Percentiles rank a stretch among this genome's conserved stretches.
Evolutionary conservation across 345 rosid genomes (phyloP).

Genomic region (Aquilaria malaccensis): DNA sequence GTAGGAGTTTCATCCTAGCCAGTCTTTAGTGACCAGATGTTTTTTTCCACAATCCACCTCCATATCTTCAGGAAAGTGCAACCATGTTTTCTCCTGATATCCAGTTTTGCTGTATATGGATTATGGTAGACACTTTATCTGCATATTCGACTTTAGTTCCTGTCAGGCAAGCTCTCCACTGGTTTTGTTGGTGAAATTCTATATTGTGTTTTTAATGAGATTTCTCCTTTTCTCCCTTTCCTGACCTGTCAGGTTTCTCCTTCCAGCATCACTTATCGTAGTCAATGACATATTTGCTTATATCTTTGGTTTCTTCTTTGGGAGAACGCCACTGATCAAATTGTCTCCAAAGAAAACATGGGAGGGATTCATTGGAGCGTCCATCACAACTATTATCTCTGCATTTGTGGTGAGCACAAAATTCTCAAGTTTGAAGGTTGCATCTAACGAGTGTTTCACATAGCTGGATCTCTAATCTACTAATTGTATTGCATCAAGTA

Average conservation of each 20-base stretch:
- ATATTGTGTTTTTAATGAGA: too few relatives aligned
- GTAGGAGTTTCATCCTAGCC: too few relatives aligned
- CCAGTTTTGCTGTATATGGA: too few relatives aligned
- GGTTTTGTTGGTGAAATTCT: too few relatives aligned
- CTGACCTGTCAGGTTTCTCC: constrained; percentile 67
- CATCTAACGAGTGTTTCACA: neutral
- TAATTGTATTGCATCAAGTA: neutral
- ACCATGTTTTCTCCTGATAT: too few relatives aligned
- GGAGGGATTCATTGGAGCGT: constrained; percentile 98
- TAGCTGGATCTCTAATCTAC: neutral
- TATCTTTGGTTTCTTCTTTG: constrained; percentile 92
- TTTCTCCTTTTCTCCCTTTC: neutral
- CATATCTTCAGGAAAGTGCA: too few relatives aligned
- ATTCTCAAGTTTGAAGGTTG: constrained; percentile 1
- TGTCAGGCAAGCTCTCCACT: too few relatives aligned
- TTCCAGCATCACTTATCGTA: constrained; percentile 92
- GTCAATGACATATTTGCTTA: constrained; percentile 92
- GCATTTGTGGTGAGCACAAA: constrained; percentile 67
- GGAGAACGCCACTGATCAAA: constrained; percentile 90
- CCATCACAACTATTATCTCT: constrained; percentile 79
- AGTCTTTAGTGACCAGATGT: too few relatives aligned
- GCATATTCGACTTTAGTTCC: too few relatives aligned
- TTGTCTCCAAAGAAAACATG: constrained; percentile 98
- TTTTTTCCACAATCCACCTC: too few relatives aligned
- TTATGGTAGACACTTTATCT: too few relatives aligned